Evolutionary conservation across 495 filamentous ascomycete species (phyloP).

Genomic region (Penicillium robsamsonii): DNA sequence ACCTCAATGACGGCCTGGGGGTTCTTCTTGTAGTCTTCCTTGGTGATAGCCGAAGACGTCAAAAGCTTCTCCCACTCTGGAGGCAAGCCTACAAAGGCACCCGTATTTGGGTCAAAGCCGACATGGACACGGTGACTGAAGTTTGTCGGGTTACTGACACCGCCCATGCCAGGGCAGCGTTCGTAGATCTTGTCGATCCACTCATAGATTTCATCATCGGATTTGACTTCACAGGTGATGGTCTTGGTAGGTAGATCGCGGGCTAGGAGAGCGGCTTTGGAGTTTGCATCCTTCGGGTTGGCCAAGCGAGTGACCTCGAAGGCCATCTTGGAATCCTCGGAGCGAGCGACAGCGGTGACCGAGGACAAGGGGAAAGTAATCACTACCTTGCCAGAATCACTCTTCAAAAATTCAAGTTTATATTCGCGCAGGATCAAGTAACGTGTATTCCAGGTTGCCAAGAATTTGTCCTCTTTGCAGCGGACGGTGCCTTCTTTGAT

Average conservation of each 20-base stretch:
- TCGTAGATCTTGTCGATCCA: constrained; percentile 98
- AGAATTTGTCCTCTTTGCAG: constrained; percentile 81
- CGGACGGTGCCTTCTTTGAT: constrained; percentile 88
- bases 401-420: constrained; percentile 88
- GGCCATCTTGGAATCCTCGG: constrained; percentile 80
- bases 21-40: constrained; percentile 96
- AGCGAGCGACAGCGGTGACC: constrained; percentile 78
- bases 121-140: constrained; percentile 96
- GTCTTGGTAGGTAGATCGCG: constrained; percentile 78
- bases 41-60: constrained; percentile 92
- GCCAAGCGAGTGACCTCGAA: constrained; percentile 83
- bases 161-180: constrained; percentile 93
- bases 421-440: constrained; percentile 86
- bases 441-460: constrained; percentile 87
- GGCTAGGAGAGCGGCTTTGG: constrained; percentile 56
- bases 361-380: constrained; percentile 78
- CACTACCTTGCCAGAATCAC: constrained; percentile 75
- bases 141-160: constrained; percentile 96
- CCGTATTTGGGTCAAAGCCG: constrained; percentile 90
- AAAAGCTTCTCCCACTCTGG: constrained; percentile 95
- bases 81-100: constrained; percentile 88
- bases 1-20: constrained; percentile 98
- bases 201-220: constrained; percentile 92
- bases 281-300: constrained; percentile 59
- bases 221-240: constrained; percentile 84